A percentile compares a stretch with the other conserved stretches of the same genome.
Conservation (phyloP, 164 flowering plant species). For the Magnolia changhungtana region DNA sequence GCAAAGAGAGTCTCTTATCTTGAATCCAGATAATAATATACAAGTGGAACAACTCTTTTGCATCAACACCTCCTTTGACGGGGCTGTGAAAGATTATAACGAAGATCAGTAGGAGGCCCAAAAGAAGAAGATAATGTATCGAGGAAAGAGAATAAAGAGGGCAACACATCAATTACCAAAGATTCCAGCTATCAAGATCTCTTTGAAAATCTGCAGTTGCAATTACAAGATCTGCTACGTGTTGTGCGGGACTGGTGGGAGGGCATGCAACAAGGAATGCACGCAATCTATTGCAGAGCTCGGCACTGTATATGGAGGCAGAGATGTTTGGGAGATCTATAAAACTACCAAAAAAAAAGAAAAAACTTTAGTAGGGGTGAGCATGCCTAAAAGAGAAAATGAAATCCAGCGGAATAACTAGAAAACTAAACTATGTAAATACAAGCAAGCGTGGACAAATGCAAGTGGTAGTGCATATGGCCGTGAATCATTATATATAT, state of each 20-base stretch:
- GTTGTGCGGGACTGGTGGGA: slow-evolving; percentile 79
- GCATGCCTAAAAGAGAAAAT: not conserved
- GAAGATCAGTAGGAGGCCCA: not conserved
- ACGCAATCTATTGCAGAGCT: slow-evolving; percentile 73
- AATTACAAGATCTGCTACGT: slow-evolving; percentile 81
- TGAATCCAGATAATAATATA: slow-evolving; percentile 89
- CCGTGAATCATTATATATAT: too few relatives aligned
- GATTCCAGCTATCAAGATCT: slow-evolving; percentile 75
- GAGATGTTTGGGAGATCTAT: slow-evolving; percentile 85
- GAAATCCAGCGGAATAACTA: not conserved
- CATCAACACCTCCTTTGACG: slow-evolving; percentile 91
- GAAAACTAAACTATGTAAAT: not conserved
- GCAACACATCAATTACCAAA: slow-evolving; percentile 41
- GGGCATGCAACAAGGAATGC: slow-evolving; percentile 88
- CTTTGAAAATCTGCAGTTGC: slow-evolving; percentile 84
- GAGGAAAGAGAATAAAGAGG: not conserved
- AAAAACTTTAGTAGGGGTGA: not conserved
- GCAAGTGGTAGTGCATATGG: too few relatives aligned
- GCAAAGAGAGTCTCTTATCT: slow-evolving; percentile 72
- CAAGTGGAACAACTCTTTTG: slow-evolving; percentile 84
- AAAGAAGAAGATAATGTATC: not conserved
- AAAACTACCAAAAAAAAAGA: slow-evolving; percentile 49
- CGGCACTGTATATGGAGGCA: slow-evolving; percentile 82
- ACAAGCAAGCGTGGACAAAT: not conserved
- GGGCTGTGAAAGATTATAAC: slow-evolving; percentile 38